Conservation (phyloP, 2,329 filamentous ascomycete genomes). For the Ophiocordyceps camponoti-floridani region DNA sequence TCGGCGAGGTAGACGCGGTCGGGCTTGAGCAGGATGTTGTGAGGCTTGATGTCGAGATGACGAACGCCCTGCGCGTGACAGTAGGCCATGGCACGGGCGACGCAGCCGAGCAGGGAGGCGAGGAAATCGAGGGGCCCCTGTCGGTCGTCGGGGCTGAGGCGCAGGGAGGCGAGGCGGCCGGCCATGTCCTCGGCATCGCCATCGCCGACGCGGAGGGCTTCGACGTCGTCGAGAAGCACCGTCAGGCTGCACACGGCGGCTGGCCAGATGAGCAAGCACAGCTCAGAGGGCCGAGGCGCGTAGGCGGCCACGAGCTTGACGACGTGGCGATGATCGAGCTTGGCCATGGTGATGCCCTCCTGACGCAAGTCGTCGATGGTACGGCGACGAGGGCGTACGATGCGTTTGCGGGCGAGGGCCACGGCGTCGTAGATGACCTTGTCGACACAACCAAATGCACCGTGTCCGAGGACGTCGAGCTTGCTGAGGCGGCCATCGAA, state of each 20-base stretch:
- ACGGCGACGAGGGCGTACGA: slow-evolving; percentile 16
- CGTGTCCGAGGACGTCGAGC: slow-evolving; percentile 20
- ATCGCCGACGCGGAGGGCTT: slow-evolving; percentile 17
- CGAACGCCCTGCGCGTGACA: slow-evolving; percentile 23
- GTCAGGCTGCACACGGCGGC: slow-evolving; percentile 26
- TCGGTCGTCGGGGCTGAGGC: slow-evolving; percentile 20
- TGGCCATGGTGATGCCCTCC: slow-evolving; percentile 28
- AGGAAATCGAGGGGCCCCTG: slow-evolving; percentile 23
- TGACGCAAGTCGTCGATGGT: slow-evolving; percentile 23
- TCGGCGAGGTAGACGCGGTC: slow-evolving; percentile 28
- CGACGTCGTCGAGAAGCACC: slow-evolving; percentile 23
- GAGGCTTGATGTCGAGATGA: slow-evolving; percentile 29
- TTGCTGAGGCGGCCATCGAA: slow-evolving; percentile 14
- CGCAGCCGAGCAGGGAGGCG: slow-evolving; percentile 23
- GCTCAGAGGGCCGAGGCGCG: slow-evolving; percentile 17
- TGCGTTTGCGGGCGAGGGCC: slow-evolving; percentile 25
- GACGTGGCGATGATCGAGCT: slow-evolving; percentile 27
- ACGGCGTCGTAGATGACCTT: slow-evolving; percentile 22
- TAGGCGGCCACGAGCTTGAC: slow-evolving; percentile 29
- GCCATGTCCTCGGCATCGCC: slow-evolving; percentile 22
- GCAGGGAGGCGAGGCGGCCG: slow-evolving; percentile 18
- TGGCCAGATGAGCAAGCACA: slow-evolving; percentile 28
- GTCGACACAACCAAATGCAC: slow-evolving; percentile 25
- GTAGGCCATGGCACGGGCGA: slow-evolving; percentile 22
- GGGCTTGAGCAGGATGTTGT: slow-evolving; percentile 26